Evolutionary conservation across 371 early-diverging fungal species (phyloP), one percentile per base, ranked within the genome.

Genomic region (Globomyces sp.): DNA sequence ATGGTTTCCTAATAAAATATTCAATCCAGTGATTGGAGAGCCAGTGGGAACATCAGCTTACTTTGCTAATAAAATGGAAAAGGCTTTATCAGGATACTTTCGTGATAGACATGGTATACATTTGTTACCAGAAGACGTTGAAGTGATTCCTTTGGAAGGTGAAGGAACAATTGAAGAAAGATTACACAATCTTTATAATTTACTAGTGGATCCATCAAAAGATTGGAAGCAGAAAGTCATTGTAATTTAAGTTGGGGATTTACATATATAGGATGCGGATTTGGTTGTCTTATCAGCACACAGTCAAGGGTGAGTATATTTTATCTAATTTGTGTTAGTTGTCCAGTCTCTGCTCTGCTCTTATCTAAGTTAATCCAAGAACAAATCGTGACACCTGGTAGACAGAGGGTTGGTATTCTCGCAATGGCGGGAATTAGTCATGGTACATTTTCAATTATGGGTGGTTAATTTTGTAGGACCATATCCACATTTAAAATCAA

Each of bases 391-490:
- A 84, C 90, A 51, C 71, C 82, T 0, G 55, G 70, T 8, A 72
- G 80, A 53, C 93, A 93, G 68, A 79, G 86, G 3, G 76, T 91
- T 9, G 88, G 87, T 50, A 75, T 93, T 68, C 71, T 95, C 59
- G 89, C 95, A 1, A 92, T 94, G 94, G 95, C 96, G 0, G 94
- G 94, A 3, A 91, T 94, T 51, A 81, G 85, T 2, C 93, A 94
- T 71, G 95, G 71, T 0, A 24, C 24, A 24, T 24, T 24, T 24
- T 24, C 24, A 24, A 24, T 24, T 24, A 24, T 24, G 24, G 24
- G 24, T 24, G 24, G 24, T 24, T 24, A 24, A 24, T 24, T 24
- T 24, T 24, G 24, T 24, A 24, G 24, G 24, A 24, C 95, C 96
- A 1, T 90, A 93, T 67, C 91, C 95, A 4, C 77, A 79, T 44